Conservation (phyloP, 331 rosid species). For the Ulmus americana region DNA sequence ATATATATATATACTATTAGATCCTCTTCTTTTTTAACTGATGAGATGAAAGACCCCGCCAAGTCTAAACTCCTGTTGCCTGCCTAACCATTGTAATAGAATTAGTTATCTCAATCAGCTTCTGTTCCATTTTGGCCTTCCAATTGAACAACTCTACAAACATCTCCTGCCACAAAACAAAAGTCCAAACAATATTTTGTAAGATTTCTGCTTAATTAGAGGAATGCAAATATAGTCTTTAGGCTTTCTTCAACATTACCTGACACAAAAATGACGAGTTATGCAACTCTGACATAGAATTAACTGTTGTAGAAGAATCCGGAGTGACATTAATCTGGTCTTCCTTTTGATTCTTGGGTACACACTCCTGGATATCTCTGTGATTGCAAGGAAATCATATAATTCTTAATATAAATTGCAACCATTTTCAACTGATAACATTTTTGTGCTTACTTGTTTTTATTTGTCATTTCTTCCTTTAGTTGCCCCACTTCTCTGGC, state of each 20-base stretch:
- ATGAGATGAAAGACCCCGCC: slow-evolving; percentile 10
- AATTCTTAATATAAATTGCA: slow-evolving; percentile 10
- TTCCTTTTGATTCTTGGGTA: slow-evolving; percentile 39
- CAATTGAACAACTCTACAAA: slow-evolving; percentile 62
- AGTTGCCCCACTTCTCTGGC: slow-evolving; percentile 26
- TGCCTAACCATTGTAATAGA: slow-evolving; percentile 45
- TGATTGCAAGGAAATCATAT: slow-evolving; percentile 25
- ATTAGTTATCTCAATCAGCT: slow-evolving; percentile 55
- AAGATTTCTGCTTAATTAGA: background rate
- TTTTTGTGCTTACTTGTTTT: slow-evolving; percentile 40
- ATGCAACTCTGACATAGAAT: slow-evolving; percentile 59
- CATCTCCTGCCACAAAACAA: slow-evolving; percentile 52
- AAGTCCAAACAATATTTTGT: slow-evolving; percentile 10
- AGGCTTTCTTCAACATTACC: slow-evolving; percentile 33
- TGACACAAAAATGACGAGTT: slow-evolving; percentile 51
- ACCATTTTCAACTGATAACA: background rate
- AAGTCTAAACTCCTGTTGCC: slow-evolving; percentile 21
- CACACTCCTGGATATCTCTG: slow-evolving; percentile 43
- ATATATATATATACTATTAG: slow-evolving; percentile 17
- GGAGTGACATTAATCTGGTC: slow-evolving; percentile 67
- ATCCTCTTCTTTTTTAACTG: slow-evolving; percentile 27
- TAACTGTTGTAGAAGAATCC: slow-evolving; percentile 69
- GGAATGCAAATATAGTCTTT: background rate
- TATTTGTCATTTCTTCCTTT: slow-evolving; percentile 35
- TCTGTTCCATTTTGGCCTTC: slow-evolving; percentile 72